These are phyloP conservation scores for Aureobasidium melanogenum DNA, from an alignment of 2,329 filamentous ascomycete genomes.

Conservation along the genomic window DNA sequence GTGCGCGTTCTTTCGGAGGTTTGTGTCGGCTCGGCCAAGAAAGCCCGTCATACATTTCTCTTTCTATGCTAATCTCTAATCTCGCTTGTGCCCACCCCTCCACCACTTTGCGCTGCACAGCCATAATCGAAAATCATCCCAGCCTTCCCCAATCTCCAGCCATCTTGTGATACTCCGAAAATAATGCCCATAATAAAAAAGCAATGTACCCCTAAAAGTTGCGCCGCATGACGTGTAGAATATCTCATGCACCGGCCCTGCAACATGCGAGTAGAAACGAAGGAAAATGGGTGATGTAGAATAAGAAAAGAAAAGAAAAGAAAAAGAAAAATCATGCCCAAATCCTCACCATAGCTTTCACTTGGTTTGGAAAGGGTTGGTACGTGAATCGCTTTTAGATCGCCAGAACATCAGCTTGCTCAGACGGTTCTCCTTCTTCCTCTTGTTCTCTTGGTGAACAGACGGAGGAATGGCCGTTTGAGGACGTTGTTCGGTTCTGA, in stretches of 20 bases:
- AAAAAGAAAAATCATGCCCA: neutral
- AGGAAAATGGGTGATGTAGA: conserved; percentile 5
- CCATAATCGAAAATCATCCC: conserved; percentile 4
- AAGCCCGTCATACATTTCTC: conserved; percentile 1
- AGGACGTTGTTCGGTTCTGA: conserved; percentile 54
- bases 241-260: conserved; percentile 2
- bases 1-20: neutral
- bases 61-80: conserved; percentile 10
- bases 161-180: neutral
- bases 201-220: conserved; percentile 2
- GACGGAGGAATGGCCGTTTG: conserved; percentile 43
- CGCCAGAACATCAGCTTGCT: conserved; percentile 78
- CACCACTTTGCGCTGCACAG: neutral
- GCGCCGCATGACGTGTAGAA: conserved; percentile 2
- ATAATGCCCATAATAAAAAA: neutral
- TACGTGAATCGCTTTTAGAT: conserved; percentile 32
- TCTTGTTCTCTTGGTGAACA: conserved; percentile 39
- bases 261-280: conserved; percentile 10
- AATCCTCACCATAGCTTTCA: neutral
- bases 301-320: neutral
- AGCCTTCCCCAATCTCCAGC: neutral
- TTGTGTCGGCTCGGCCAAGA: neutral
- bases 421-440: conserved; percentile 61
- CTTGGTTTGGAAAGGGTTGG: conserved; percentile 9
- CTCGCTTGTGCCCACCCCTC: neutral